Evolutionary conservation across 768 basidiomycete genomes (phyloP).

Genomic region (Symmetrospora coprosmae): DNA sequence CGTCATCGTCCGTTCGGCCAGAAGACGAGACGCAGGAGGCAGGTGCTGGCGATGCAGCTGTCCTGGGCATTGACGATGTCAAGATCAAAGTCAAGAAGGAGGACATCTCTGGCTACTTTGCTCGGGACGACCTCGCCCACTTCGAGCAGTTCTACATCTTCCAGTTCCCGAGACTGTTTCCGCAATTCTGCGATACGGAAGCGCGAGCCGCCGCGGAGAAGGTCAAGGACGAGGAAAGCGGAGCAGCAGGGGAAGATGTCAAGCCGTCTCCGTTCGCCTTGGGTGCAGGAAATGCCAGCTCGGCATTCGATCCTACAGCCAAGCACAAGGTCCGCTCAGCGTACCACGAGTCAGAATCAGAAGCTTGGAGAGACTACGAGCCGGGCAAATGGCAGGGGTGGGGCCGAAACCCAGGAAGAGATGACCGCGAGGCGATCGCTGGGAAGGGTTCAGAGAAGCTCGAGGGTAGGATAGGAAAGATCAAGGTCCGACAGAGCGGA

Average conservation of each 20-base stretch:
- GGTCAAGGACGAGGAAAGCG: not conserved
- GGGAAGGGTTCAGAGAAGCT: not conserved
- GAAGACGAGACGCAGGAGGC: no score
- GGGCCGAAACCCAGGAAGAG: slow-evolving; percentile 18
- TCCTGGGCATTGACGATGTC: slow-evolving; percentile 11
- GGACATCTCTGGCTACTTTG: not conserved
- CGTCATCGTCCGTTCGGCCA: no score
- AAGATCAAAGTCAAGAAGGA: slow-evolving; percentile 16
- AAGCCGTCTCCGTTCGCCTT: slow-evolving; percentile 23
- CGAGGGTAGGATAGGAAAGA: slow-evolving; percentile 30
- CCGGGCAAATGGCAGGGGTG: slow-evolving; percentile 25
- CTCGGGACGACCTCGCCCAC: not conserved
- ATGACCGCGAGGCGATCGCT: slow-evolving; percentile 19
- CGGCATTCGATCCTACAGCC: not conserved
- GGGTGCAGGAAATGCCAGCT: slow-evolving; percentile 8
- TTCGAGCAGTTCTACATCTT: slow-evolving; percentile 32
- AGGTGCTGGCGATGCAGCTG: not conserved
- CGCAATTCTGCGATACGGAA: slow-evolving; percentile 17
- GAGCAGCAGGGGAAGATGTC: not conserved
- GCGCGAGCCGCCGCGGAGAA: not conserved
- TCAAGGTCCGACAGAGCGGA: slow-evolving; percentile 29
- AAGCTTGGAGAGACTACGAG: slow-evolving; percentile 16
- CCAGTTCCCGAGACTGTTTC: slow-evolving; percentile 34
- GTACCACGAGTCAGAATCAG: slow-evolving; percentile 7
- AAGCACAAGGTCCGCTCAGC: slow-evolving; percentile 13